These are phyloP conservation scores for Debaryomyces sp. DNA, from an alignment of 1,139 yeast species.

Conservation along the genomic window DNA sequence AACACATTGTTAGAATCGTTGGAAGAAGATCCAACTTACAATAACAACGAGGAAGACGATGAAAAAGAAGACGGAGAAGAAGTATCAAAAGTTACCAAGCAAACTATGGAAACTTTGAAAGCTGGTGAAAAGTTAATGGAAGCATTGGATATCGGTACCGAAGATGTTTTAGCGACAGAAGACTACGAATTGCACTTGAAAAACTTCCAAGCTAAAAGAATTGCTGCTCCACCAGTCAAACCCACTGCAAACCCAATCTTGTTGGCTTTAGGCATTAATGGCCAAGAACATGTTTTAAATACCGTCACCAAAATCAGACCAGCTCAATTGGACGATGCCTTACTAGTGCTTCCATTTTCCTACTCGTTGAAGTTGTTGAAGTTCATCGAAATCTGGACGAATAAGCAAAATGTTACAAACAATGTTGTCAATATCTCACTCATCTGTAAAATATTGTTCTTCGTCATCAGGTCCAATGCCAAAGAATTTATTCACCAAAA, in stretches of 20 bases:
- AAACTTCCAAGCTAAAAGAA: constrained; percentile 39
- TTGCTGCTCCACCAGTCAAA: constrained; percentile 50
- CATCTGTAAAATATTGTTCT: constrained; percentile 74
- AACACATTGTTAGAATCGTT: constrained; percentile 68
- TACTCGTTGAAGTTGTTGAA: constrained; percentile 70
- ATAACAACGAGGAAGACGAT: constrained; percentile 37
- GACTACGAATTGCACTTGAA: constrained; percentile 42
- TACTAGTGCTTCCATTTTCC: constrained; percentile 87
- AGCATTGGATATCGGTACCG: constrained; percentile 81
- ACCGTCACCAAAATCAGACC: constrained; percentile 71
- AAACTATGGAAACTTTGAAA: constrained; percentile 87
- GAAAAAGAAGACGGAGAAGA: constrained; percentile 56
- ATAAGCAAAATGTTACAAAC: constrained; percentile 42
- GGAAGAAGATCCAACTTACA: constrained; percentile 49
- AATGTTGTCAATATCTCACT: constrained; percentile 57
- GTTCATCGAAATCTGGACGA: constrained; percentile 79
- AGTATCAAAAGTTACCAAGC: constrained; percentile 71
- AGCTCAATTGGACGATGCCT: constrained; percentile 89
- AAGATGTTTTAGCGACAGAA: constrained; percentile 64
- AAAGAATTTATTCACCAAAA: constrained; percentile 71
- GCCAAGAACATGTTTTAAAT: constrained; percentile 78
- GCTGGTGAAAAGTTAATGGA: constrained; percentile 95
- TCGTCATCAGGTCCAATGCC: constrained; percentile 71
- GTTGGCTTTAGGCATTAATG: constrained; percentile 67
- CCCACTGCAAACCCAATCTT: constrained; percentile 74